Base-by-base conservation (phyloP, 768 basidiomycete species). In the Leccinum rimulosum region DNA sequence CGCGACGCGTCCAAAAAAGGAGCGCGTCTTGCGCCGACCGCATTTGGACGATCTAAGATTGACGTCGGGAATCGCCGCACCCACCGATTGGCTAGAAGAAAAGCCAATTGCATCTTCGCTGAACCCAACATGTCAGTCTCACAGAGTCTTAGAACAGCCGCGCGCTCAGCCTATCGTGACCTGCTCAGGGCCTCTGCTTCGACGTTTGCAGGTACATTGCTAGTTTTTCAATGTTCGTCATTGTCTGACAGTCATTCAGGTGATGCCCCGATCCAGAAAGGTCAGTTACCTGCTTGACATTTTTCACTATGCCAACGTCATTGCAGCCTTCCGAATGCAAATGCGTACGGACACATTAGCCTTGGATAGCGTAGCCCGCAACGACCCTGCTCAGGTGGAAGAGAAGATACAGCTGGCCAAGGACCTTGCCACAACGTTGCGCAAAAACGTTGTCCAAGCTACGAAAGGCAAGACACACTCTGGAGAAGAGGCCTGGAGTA, bases 401-500 rank as follows among this genome's bases (percentile, higher is more conserved):
- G 78, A 82, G 55, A 82, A 83, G 58, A 80, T 82, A 6, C 77
- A 79, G 54, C 75, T 89, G 5, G 84, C 86, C 47, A 79, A 76
- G 53, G 93, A 97, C 47, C 79, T 95, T 48, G 91, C 94, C 4
- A 68, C 77, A 25, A 84, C 91, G 36, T 70, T 98, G 59, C 79
- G 89, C 61, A 84, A 77, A 71, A 98, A 98, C 70, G 79, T 98
- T 48, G 94, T 93, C 1, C 95, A 98, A 72, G 95, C 86, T 2
- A 73, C 76, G 48, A 82, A 76, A 66, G 77, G 84, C 10, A 57
- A 74, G 17, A 68, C 68, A n/a, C 64, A 64, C 28, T 57, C 65
- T 3, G 68, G 73, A 59, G 68, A 75, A 33, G 84, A 82, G 30
- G 76, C 81, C 31, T 91, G 85, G 82, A 82, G 88, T 89, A 70